Evolutionary conservation across 208 protist species (phyloP), one percentile per base, ranked within the genome.

Genomic region (Porcisia deanei): DNA sequence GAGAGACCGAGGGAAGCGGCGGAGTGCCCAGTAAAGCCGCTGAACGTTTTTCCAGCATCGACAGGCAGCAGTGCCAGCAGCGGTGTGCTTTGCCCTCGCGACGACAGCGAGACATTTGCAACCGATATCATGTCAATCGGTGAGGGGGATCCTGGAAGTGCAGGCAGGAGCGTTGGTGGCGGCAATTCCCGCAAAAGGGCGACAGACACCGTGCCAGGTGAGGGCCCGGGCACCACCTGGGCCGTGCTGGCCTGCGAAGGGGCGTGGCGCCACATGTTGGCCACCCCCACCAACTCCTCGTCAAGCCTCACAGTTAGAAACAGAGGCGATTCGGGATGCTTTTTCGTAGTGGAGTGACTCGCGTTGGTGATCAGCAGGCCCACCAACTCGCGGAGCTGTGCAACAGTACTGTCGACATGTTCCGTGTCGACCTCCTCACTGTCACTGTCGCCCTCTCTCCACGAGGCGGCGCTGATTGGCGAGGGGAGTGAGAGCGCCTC

Each of bases 251-350:
- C 76, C 41, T 82, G 83, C 49, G 75, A 57, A 25, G 78, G 60
- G 34, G 75, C 43, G 69, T 77, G 67, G 68, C 74, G 59, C 70
- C 85, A 69, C 71, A 88, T 85, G 70, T 71, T 85, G 25, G 75
- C 74, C n/a, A 88, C 76, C 30, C 30, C 30, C 59, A 49, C 69
- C 30, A 86, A 25, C 10, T 79, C 75, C 1, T 71, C 70, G 41
- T 81, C 77, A 41, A 88, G 63, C 66, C 85, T 81, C 12, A 82
- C 78, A 14, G 85, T 81, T 18, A 86, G 68, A 25, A 88, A 54
- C 43, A 88, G 69, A 9, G 85, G 81, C 6, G 81, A 80, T 73
- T 88, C 86, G 75, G 54, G 72, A 70, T 80, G 71, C 18, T 55
- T 59, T 14, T 60, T 71, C 34, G 65, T 54, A 30, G 78, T 71